phyloP scores from a whole-genome alignment of 2,329 filamentous ascomycete genomes.

The Ramularia endophylla region DNA sequence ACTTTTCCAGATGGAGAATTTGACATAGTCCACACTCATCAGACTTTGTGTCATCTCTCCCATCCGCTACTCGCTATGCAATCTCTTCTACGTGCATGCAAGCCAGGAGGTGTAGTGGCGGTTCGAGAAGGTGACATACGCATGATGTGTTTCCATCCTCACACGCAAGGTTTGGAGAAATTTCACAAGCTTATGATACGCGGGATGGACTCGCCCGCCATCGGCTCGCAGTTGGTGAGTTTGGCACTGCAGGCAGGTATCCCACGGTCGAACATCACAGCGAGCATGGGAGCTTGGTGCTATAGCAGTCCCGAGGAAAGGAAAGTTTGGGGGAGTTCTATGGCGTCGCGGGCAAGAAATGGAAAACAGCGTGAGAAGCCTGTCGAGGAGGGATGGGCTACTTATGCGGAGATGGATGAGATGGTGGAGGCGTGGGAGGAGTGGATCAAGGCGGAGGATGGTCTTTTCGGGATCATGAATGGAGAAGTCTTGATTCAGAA shows the following conservation, averaged over 20 bases:
- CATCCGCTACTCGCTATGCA: constrained; percentile 46
- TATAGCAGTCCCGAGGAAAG: constrained; percentile 36
- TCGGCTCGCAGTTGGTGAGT: constrained; percentile 25
- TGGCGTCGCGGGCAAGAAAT: constrained; percentile 17
- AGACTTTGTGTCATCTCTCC: constrained; percentile 52
- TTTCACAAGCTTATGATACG: constrained; percentile 33
- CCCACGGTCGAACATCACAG: constrained; percentile 33
- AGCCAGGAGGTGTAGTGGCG: constrained; percentile 49
- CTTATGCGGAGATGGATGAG: constrained; percentile 34
- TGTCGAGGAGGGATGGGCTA: constrained; percentile 33
- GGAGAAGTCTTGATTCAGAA: constrained; percentile 35
- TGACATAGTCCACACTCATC: constrained; percentile 55
- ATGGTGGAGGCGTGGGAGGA: constrained; percentile 36
- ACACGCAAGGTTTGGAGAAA: constrained; percentile 29
- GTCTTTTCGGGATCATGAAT: constrained; percentile 37
- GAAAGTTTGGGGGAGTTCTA: constrained; percentile 34
- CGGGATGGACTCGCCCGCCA: constrained; percentile 19
- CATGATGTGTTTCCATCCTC: constrained; percentile 34
- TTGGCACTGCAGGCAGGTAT: constrained; percentile 36
- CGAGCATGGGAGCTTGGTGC: constrained; percentile 37
- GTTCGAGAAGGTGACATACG: constrained; percentile 37
- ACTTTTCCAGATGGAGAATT: constrained; percentile 45
- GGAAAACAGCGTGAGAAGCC: constrained; percentile 30
- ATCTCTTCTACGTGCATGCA: constrained; percentile 51
- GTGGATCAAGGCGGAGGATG: constrained; percentile 39